These are phyloP conservation scores for Pythium pyrilobum DNA, from an alignment of 352 stramenopile species.

Conservation along the genomic window DNA sequence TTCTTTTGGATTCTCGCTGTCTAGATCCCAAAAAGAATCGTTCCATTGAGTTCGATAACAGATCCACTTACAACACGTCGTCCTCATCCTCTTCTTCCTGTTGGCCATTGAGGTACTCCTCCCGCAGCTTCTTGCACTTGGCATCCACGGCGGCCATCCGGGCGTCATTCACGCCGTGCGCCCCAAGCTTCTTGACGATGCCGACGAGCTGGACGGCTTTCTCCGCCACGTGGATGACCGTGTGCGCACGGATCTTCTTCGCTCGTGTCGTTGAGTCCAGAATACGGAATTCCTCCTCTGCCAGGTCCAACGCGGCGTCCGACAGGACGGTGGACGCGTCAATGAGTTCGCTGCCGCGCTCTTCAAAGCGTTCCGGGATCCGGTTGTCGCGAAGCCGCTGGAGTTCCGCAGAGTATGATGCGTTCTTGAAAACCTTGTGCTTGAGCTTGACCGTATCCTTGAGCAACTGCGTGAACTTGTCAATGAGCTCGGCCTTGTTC, in stretches of 20 bases:
- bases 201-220: constrained; percentile 69
- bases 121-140: constrained; percentile 40
- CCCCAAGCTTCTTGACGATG: constrained; percentile 83
- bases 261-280: constrained; percentile 60
- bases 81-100: constrained; percentile 83
- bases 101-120: constrained; percentile 49
- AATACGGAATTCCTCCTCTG: constrained; percentile 70
- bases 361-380: constrained; percentile 76
- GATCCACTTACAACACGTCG: constrained; percentile 63
- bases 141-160: constrained; percentile 44
- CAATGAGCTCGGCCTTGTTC: constrained; percentile 78
- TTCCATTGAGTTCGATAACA: no score
- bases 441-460: constrained; percentile 86
- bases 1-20: neutral
- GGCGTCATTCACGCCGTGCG: constrained; percentile 41
- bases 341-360: constrained; percentile 55
- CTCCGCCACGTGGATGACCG: constrained; percentile 65
- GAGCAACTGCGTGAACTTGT: constrained; percentile 82
- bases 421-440: constrained; percentile 87
- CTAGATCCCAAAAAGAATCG: no score
- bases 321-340: constrained; percentile 53
- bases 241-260: constrained; percentile 75
- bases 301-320: constrained; percentile 63
- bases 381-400: constrained; percentile 40
- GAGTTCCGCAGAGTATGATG: constrained; percentile 50